Evolutionary conservation across 108 stramenopile genomes (phyloP).

Genomic region (Pseudonitzschia multiseries): DNA sequence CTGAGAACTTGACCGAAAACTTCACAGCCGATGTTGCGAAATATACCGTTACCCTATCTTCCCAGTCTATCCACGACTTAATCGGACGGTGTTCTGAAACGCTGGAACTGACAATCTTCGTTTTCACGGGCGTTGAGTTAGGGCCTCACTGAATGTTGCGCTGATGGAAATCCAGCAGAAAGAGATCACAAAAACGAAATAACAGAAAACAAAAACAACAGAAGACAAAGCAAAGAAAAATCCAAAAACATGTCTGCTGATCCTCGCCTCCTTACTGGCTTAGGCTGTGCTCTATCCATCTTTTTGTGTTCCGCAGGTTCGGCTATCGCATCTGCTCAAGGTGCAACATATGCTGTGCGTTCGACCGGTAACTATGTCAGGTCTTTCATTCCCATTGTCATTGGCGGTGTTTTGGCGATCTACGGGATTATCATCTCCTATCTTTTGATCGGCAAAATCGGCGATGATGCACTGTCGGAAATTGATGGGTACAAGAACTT

Average conservation of each 20-base stretch:
- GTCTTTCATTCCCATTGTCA: slow-evolving; percentile 44
- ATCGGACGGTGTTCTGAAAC: too few species aligned
- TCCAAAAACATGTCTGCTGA: neutral
- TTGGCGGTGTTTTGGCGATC: slow-evolving; percentile 58
- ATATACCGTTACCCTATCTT: too few species aligned
- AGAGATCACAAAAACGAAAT: too few species aligned
- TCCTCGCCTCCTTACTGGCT: slow-evolving; percentile 31
- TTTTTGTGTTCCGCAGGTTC: slow-evolving; percentile 45
- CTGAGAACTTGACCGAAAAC: too few species aligned
- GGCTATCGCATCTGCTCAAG: slow-evolving; percentile 42
- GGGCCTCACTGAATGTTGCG: too few species aligned
- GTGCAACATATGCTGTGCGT: slow-evolving; percentile 38
- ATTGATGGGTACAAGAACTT: slow-evolving; percentile 49
- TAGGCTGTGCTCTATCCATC: slow-evolving; percentile 49
- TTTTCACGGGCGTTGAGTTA: too few species aligned
- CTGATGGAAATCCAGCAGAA: too few species aligned
- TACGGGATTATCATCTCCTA: slow-evolving; percentile 60
- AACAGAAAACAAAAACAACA: too few species aligned
- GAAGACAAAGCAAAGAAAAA: too few species aligned
- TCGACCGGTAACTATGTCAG: neutral
- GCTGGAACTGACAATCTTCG: too few species aligned
- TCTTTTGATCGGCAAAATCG: slow-evolving; percentile 37
- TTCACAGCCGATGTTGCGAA: too few species aligned
- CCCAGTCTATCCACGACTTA: too few species aligned
- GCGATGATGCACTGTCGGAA: slow-evolving; percentile 16